Base-by-base conservation (phyloP, 306 rosid species). In the Cercis canadensis region DNA sequence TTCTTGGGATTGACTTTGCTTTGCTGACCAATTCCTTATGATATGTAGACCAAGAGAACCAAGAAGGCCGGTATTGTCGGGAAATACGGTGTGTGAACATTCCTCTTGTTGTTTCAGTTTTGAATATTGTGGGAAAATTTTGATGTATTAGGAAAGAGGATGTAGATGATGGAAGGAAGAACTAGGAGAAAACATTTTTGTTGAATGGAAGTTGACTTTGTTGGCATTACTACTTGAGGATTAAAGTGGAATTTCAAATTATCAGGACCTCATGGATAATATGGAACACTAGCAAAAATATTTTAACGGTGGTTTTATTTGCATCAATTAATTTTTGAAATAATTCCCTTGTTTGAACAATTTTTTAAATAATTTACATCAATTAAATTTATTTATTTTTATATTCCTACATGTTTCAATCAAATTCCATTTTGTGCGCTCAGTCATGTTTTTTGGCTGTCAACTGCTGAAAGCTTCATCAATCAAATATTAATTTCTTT, bases 1-100 rank as follows among this genome's bases (percentile, higher is more conserved):
- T 0, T 32, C n/a, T n/a, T n/a, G n/a, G n/a, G n/a, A n/a, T n/a
- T n/a, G n/a, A n/a, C n/a, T n/a, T 2, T 55, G 4, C n/a, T 10
- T 21, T 24, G 29, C 29, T 24, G 29, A 24, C 29, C 29, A 24
- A 24, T 21, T 13, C 64, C 36, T 40, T 4, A 3, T 66, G 10
- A 47, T 45, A 11, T 76, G 58, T 82, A 90, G 96, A 87, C 96
- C 0, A 90, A 87, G 85, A 86, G 96, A 90, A 90, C 96, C 73
- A 90, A 90, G 94, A 87, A 87, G 94, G 94, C 92, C 0, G 96
- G 96, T 65, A 86, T 90, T 15, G 97, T 91, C 40, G 96, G 97
- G 16, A 91, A 88, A 75, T 91, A 91, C 15, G 97, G 97, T 91
- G 84, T 14, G 97, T 84, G 10, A 0, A 11, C 1, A 0, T 3